Percentiles rank a stretch among this genome's conserved stretches.
Conservation (phyloP, 1,139 yeast genomes). For the Protomyces inundatus region DNA sequence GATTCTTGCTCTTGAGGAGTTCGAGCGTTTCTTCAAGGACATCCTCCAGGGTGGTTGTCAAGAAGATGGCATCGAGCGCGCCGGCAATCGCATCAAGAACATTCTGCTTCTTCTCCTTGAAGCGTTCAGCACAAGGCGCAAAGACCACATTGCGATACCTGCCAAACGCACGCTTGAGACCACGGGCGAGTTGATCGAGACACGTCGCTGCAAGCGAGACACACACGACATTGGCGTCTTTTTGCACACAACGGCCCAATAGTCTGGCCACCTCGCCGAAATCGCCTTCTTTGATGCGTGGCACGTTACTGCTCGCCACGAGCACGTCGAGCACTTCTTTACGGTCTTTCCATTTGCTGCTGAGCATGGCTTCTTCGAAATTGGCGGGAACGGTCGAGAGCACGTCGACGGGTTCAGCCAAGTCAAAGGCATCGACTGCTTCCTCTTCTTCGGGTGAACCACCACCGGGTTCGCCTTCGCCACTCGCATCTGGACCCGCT, state of each 20-base stretch:
- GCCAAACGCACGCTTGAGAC: constrained; percentile 54
- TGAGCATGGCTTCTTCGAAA: constrained; percentile 51
- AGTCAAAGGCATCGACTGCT: constrained; percentile 50
- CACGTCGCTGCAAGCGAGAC: constrained; percentile 76
- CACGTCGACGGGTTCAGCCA: constrained; percentile 57
- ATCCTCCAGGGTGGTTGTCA: constrained; percentile 48
- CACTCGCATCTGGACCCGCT: constrained; percentile 31
- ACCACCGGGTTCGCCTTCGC: constrained; percentile 34
- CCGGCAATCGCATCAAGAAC: constrained; percentile 64
- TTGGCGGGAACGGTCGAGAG: constrained; percentile 61
- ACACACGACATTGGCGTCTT: constrained; percentile 86
- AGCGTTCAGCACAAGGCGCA: constrained; percentile 66
- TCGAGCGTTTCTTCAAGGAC: constrained; percentile 54
- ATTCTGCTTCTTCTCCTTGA: constrained; percentile 79
- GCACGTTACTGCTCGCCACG: constrained; percentile 46
- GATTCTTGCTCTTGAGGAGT: constrained; percentile 70
- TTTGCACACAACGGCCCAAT: constrained; percentile 62
- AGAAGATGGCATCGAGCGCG: constrained; percentile 63
- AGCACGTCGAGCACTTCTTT: constrained; percentile 78
- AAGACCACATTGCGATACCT: constrained; percentile 54
- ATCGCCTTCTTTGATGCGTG: constrained; percentile 58
- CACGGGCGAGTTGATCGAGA: constrained; percentile 58
- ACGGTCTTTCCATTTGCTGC: constrained; percentile 86
- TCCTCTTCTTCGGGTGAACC: constrained; percentile 37
- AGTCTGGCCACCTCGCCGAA: constrained; percentile 56